A percentile compares a stretch with the other conserved stretches of the same genome.
phyloP scores from a whole-genome alignment of 495 filamentous ascomycete species.

The Clavariopsis aquatica region DNA sequence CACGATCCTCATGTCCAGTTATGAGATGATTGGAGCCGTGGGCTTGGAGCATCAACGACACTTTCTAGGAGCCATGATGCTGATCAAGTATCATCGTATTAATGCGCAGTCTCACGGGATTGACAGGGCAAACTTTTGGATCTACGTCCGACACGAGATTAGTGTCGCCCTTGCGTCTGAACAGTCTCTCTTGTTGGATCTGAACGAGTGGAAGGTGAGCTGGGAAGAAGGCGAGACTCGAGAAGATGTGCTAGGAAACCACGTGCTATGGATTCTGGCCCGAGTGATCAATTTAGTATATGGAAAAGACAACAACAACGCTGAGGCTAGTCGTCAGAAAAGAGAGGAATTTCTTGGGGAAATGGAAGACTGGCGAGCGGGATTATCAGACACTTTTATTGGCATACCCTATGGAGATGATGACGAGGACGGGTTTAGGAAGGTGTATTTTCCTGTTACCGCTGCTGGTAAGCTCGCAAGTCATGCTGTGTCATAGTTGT shows the following conservation, averaged over 20 bases:
- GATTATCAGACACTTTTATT: slow-evolving; percentile 22
- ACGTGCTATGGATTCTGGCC: slow-evolving; percentile 28
- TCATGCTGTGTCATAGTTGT: neutral
- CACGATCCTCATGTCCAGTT: slow-evolving; percentile 38
- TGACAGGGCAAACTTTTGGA: slow-evolving; percentile 38
- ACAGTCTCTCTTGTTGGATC: slow-evolving; percentile 21
- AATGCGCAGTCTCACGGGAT: slow-evolving; percentile 25
- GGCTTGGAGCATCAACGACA: slow-evolving; percentile 34
- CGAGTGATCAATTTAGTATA: slow-evolving; percentile 25
- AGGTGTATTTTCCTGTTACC: slow-evolving; percentile 32
- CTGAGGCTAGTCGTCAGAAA: neutral
- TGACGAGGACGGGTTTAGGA: slow-evolving; percentile 31
- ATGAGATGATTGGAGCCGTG: slow-evolving; percentile 34
- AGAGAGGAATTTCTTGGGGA: slow-evolving; percentile 16
- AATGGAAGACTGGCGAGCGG: slow-evolving; percentile 24
- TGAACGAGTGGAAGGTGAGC: slow-evolving; percentile 29
- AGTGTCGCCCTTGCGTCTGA: slow-evolving; percentile 34
- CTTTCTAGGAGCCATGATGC: slow-evolving; percentile 26
- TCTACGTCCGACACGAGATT: slow-evolving; percentile 40
- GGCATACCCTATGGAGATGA: slow-evolving; percentile 29
- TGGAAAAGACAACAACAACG: slow-evolving; percentile 5
- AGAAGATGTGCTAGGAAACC: slow-evolving; percentile 36
- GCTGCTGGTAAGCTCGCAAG: slow-evolving; percentile 25
- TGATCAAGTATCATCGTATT: slow-evolving; percentile 31
- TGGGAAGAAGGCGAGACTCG: slow-evolving; percentile 23